Percentiles rank a stretch among this genome's conserved stretches.
Evolutionary conservation across 495 filamentous ascomycete genomes (phyloP).

Genomic region (Podospora fimiseda): DNA sequence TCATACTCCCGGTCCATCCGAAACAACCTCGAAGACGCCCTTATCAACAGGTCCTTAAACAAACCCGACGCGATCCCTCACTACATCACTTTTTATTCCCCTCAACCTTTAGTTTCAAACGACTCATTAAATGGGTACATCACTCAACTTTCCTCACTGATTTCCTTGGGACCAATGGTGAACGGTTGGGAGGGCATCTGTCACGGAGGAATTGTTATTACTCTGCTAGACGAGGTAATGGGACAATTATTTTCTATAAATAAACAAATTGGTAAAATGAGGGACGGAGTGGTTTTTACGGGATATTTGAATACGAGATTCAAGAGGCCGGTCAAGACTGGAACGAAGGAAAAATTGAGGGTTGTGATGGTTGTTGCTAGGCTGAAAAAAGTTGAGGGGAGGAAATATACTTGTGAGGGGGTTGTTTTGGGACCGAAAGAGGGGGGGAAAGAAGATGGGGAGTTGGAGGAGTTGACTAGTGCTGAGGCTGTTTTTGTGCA

Average conservation of each 20-base stretch:
- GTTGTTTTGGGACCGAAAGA: constrained; percentile 32
- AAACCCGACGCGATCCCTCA: constrained; percentile 42
- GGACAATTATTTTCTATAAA: constrained; percentile 48
- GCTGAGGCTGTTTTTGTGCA: constrained; percentile 43
- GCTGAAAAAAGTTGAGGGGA: constrained; percentile 32
- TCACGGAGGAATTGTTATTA: constrained; percentile 57
- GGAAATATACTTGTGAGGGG: constrained; percentile 43
- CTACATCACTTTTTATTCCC: constrained; percentile 42
- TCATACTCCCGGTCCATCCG: constrained; percentile 40
- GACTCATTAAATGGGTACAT: constrained; percentile 21
- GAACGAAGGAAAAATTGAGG: constrained; percentile 20
- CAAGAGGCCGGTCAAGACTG: constrained; percentile 47
- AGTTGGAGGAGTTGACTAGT: constrained; percentile 30
- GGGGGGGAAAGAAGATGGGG: constrained; percentile 14
- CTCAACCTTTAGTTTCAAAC: constrained; percentile 5
- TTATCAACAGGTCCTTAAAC: constrained; percentile 53
- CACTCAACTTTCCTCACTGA: constrained; percentile 37
- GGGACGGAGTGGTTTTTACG: constrained; percentile 35
- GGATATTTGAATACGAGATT: constrained; percentile 55
- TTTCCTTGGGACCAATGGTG: constrained; percentile 49
- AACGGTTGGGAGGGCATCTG: constrained; percentile 52
- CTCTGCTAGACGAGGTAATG: constrained; percentile 50
- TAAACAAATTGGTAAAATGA: constrained; percentile 23
- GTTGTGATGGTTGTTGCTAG: constrained; percentile 44
- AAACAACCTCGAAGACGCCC: constrained; percentile 41